Conservation (phyloP, 2,329 filamentous ascomycete species). For the Thermochaetoides dissita region DNA sequence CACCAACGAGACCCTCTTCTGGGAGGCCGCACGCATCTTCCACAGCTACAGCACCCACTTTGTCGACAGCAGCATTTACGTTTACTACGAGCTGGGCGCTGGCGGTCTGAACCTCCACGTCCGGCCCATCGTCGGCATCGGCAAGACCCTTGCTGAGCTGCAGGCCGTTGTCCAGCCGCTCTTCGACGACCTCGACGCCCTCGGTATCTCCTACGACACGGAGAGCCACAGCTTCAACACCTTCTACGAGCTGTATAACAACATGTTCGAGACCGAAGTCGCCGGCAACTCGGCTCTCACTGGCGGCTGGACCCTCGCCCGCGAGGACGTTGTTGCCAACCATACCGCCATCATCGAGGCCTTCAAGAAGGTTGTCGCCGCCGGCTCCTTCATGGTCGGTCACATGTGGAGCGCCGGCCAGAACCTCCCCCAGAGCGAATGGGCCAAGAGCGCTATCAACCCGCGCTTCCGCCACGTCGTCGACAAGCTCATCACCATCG, state of each 20-base stretch:
- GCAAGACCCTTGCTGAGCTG: conserved; percentile 23
- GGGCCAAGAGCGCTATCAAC: conserved; percentile 25
- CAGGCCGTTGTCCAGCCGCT: conserved; percentile 23
- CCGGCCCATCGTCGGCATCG: conserved; percentile 24
- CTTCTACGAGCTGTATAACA: conserved; percentile 24
- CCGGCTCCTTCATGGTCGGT: conserved; percentile 22
- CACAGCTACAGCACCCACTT: conserved; percentile 28
- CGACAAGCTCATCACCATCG: conserved; percentile 22
- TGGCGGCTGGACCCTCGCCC: conserved; percentile 25
- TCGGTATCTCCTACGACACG: conserved; percentile 19
- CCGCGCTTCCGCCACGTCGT: conserved; percentile 24
- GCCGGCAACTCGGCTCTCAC: conserved; percentile 22
- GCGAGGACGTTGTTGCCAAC: conserved; percentile 22
- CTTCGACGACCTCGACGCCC: conserved; percentile 19
- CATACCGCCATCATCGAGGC: conserved; percentile 23
- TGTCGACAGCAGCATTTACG: conserved; percentile 27
- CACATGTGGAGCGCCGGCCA: conserved; percentile 27
- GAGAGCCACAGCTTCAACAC: conserved; percentile 19
- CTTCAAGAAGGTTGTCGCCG: conserved; percentile 20
- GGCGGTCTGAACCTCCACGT: conserved; percentile 26
- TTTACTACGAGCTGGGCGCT: conserved; percentile 29
- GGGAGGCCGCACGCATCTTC: conserved; percentile 32
- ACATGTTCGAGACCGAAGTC: conserved; percentile 24
- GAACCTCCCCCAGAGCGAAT: conserved; percentile 16
- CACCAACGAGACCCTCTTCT: conserved; percentile 28